Evolutionary conservation across 371 early-diverging fungal genomes (phyloP).

Genomic region (Circinella umbellata): DNA sequence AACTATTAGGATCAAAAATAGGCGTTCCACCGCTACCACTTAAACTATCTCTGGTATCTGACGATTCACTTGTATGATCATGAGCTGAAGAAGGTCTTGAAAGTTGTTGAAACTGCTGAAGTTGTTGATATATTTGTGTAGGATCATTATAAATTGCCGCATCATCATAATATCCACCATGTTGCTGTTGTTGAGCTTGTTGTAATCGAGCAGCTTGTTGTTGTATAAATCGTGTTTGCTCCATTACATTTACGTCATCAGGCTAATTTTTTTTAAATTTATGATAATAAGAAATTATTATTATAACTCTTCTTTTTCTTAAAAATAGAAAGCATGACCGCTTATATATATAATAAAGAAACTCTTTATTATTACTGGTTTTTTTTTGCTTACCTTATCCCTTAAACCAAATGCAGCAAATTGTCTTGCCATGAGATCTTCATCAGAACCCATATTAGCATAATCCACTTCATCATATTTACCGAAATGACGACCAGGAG

Average conservation of each 20-base stretch:
- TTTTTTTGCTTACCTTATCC: not conserved
- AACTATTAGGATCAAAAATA: not conserved
- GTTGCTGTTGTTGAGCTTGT: not conserved
- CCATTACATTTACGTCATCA: not conserved
- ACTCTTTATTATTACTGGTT: no score
- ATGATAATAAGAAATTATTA: no score
- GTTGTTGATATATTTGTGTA: slow-evolving; percentile 2
- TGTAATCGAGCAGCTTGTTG: slow-evolving; percentile 5
- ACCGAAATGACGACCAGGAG: slow-evolving; percentile 36
- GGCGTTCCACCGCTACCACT: not conserved
- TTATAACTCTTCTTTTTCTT: no score
- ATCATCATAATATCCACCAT: not conserved
- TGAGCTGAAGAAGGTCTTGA: slow-evolving; percentile 6
- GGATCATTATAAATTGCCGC: not conserved
- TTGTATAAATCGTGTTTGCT: slow-evolving; percentile 6
- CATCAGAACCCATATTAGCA: slow-evolving; percentile 5
- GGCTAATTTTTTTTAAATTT: not conserved
- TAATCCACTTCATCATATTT: slow-evolving; percentile 13
- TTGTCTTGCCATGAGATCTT: slow-evolving; percentile 4
- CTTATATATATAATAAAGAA: no score
- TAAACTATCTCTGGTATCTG: slow-evolving; percentile 7
- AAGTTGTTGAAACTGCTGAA: slow-evolving; percentile 4
- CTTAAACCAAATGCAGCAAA: slow-evolving; percentile 4
- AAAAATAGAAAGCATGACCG: not conserved
- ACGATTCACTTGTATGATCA: slow-evolving; percentile 1